Percentiles rank a stretch among this genome's conserved stretches.
Evolutionary conservation across 2,329 filamentous ascomycete species (phyloP).

Genomic region (Monilinia aucupariae): DNA sequence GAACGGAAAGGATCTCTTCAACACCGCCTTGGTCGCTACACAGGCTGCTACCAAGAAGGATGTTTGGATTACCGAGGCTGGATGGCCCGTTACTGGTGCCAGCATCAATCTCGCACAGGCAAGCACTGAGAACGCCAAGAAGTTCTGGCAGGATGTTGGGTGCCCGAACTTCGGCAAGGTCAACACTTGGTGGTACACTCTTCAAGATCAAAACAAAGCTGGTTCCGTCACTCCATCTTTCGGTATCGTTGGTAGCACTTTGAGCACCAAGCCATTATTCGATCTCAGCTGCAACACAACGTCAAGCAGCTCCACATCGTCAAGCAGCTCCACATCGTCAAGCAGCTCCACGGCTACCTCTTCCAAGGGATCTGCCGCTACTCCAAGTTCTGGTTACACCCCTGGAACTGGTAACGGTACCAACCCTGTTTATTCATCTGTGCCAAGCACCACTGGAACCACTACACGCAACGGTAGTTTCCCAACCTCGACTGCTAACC

Average conservation of each 20-base stretch:
- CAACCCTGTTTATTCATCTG: conserved; percentile 14
- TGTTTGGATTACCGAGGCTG: conserved; percentile 85
- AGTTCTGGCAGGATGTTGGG: conserved; percentile 74
- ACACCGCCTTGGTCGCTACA: conserved; percentile 58
- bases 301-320: conserved; percentile 21
- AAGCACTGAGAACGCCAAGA: conserved; percentile 61
- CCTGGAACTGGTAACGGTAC: conserved; percentile 20
- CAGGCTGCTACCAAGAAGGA: conserved; percentile 57
- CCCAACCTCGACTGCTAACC: too few relatives aligned
- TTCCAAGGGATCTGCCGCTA: conserved; percentile 16
- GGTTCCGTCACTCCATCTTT: conserved; percentile 62
- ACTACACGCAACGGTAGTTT: conserved; percentile 12
- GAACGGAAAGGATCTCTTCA: conserved; percentile 61
- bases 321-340: conserved; percentile 21
- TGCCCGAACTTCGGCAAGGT: conserved; percentile 62
- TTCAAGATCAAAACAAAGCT: conserved; percentile 58
- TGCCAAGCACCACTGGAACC: conserved; percentile 4
- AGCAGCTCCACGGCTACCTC: conserved; percentile 22
- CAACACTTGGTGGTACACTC: conserved; percentile 73
- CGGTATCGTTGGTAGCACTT: conserved; percentile 55
- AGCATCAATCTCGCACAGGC: conserved; percentile 58
- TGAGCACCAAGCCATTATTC: conserved; percentile 53
- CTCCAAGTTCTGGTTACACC: conserved; percentile 18
- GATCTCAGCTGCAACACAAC: conserved; percentile 52
- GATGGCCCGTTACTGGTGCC: conserved; percentile 72